A percentile compares a stretch with the other conserved stretches of the same genome.
Conservation (phyloP, 345 rosid species). For the Hibiscus tridactylites region DNA sequence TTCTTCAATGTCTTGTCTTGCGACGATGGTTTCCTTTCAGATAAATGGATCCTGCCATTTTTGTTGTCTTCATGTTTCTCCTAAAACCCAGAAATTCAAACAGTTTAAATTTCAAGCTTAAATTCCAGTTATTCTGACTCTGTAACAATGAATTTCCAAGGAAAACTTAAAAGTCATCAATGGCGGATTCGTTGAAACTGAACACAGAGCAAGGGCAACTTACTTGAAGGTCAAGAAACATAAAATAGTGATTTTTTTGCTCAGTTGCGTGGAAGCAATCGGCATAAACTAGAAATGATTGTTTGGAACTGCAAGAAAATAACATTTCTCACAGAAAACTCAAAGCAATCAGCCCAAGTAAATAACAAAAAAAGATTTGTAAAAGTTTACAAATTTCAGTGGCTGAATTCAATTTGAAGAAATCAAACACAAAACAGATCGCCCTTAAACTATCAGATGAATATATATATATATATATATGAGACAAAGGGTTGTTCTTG, state of each 20-base stretch:
- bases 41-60: not conserved
- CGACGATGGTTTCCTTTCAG: not conserved
- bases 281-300: constrained; percentile 1
- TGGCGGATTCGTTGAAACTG: not conserved
- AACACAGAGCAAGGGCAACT: not conserved
- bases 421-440: not conserved
- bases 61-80: not conserved
- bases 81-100: constrained; percentile 5
- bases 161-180: not conserved
- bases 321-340: not conserved
- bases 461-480: no score
- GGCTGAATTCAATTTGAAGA: not conserved
- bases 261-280: not conserved
- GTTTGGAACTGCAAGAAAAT: constrained; percentile 7
- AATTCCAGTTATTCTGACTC: not conserved
- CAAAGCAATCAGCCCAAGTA: constrained; percentile 8
- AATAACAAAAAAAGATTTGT: not conserved
- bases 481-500: no score
- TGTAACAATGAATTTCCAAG: not conserved
- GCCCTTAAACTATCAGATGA: not conserved
- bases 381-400: not conserved
- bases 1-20: not conserved
- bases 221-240: constrained; percentile 1
- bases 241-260: not conserved
- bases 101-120: not conserved